These are phyloP conservation scores for Pulchroboletus neoregius DNA, from an alignment of 1,284 basidiomycete genomes.

Conservation along the genomic window DNA sequence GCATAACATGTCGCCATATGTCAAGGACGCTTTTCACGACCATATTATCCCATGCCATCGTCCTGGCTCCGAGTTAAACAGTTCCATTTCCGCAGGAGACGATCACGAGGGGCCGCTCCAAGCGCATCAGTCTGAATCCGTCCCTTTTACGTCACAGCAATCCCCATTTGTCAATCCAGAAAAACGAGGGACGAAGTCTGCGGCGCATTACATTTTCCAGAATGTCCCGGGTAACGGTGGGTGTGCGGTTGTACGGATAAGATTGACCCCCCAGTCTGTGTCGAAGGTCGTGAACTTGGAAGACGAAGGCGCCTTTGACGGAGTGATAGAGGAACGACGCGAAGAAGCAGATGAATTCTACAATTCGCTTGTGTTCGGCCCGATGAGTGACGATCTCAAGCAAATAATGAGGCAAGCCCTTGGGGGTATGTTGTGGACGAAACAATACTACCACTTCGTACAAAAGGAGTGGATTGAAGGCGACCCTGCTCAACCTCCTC, in stretches of 20 bases:
- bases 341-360: slow-evolving; percentile 98
- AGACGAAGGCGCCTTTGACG: slow-evolving; percentile 90
- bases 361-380: slow-evolving; percentile 70
- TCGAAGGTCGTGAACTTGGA: slow-evolving; percentile 76
- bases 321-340: slow-evolving; percentile 81
- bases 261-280: slow-evolving; percentile 78
- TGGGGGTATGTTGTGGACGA: slow-evolving; percentile 98
- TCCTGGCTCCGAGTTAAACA: slow-evolving; percentile 38
- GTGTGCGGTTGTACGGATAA: slow-evolving; percentile 92
- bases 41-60: slow-evolving; percentile 88
- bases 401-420: slow-evolving; percentile 98
- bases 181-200: slow-evolving; percentile 87
- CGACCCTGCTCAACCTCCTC: slow-evolving; percentile 91
- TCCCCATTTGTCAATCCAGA: slow-evolving; percentile 80
- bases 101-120: slow-evolving; percentile 35
- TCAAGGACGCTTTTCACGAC: slow-evolving; percentile 99
- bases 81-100: slow-evolving; percentile 31
- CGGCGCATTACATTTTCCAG: slow-evolving; percentile 85
- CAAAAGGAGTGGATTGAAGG: slow-evolving; percentile 96
- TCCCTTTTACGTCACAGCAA: slow-evolving; percentile 50
- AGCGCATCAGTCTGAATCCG: slow-evolving; percentile 23
- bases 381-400: slow-evolving; percentile 87
- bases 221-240: slow-evolving; percentile 89
- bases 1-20: slow-evolving; percentile 76
- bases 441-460: slow-evolving; percentile 95